Percentiles rank a stretch among this genome's conserved stretches.
Conservation (phyloP, 257 asterid species). For the Fraxinus anomala region DNA sequence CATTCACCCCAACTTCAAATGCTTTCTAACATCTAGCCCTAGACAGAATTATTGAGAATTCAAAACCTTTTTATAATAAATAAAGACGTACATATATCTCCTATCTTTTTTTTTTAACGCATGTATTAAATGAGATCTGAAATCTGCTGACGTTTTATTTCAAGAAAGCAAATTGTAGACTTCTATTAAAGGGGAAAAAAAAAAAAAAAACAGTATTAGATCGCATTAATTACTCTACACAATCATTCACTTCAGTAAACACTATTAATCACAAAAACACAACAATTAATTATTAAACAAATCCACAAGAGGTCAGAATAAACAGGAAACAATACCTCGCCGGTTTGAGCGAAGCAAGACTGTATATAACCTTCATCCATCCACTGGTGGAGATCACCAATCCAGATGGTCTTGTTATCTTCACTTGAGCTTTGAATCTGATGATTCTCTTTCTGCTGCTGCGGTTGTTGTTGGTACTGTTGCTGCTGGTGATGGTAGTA, state of each 20-base stretch:
- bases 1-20: neutral
- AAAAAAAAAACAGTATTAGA: neutral
- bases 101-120: neutral
- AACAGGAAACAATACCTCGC: conserved; percentile 49
- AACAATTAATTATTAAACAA: neutral
- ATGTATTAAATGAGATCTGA: neutral
- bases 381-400: conserved; percentile 90
- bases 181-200: neutral
- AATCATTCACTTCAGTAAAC: neutral
- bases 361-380: conserved; percentile 81
- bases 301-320: neutral
- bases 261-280: neutral
- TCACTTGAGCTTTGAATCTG: conserved; percentile 59
- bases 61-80: neutral
- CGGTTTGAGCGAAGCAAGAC: conserved; percentile 60
- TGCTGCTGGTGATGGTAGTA: conserved; percentile 53
- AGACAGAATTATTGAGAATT: neutral
- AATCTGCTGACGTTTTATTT: neutral
- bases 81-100: neutral
- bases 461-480: conserved; percentile 38
- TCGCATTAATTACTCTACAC: neutral
- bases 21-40: neutral
- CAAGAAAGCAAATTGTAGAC: neutral
- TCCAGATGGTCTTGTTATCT: conserved; percentile 84
- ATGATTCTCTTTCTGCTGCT: conserved; percentile 34